phyloP scores from a whole-genome alignment of 257 asterid species.

The Lithospermum erythrorhizon region DNA sequence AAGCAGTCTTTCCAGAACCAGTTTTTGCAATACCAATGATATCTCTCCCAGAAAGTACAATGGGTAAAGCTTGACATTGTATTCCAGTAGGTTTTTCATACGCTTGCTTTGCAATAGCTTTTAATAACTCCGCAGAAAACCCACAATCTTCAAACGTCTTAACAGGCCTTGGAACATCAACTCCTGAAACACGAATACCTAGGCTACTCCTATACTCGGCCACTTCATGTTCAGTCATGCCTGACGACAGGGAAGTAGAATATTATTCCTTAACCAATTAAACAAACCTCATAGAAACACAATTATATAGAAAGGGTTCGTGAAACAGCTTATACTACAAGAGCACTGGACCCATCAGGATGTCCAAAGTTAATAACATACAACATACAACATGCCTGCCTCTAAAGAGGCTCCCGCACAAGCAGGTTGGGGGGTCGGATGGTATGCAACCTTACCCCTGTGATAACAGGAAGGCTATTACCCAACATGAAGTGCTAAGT shows the following conservation, averaged over 20 bases:
- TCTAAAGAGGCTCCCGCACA: too few species aligned
- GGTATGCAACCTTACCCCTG: too few species aligned
- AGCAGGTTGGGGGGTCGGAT: too few species aligned
- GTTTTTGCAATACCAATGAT: constrained; percentile 94
- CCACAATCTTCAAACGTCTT: constrained; percentile 87
- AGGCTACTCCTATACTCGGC: constrained; percentile 57
- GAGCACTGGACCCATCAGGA: neutral
- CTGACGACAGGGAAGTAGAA: constrained; percentile 25
- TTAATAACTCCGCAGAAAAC: constrained; percentile 70
- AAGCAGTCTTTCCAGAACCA: constrained; percentile 96
- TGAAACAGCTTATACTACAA: neutral
- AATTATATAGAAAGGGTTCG: too few species aligned
- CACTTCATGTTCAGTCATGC: constrained; percentile 73
- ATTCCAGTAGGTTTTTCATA: constrained; percentile 89
- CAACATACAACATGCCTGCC: too few species aligned
- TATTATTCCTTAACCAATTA: too few species aligned
- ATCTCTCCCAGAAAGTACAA: constrained; percentile 93
- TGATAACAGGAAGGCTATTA: too few species aligned
- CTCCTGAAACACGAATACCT: constrained; percentile 89
- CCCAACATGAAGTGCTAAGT: too few species aligned
- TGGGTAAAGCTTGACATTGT: constrained; percentile 93
- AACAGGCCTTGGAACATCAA: constrained; percentile 85
- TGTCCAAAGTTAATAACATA: neutral
- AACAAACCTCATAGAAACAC: too few species aligned
- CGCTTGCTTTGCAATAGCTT: constrained; percentile 82